phyloP scores from a whole-genome alignment of 2,329 filamentous ascomycete species.

The Aureobasidium lini region DNA sequence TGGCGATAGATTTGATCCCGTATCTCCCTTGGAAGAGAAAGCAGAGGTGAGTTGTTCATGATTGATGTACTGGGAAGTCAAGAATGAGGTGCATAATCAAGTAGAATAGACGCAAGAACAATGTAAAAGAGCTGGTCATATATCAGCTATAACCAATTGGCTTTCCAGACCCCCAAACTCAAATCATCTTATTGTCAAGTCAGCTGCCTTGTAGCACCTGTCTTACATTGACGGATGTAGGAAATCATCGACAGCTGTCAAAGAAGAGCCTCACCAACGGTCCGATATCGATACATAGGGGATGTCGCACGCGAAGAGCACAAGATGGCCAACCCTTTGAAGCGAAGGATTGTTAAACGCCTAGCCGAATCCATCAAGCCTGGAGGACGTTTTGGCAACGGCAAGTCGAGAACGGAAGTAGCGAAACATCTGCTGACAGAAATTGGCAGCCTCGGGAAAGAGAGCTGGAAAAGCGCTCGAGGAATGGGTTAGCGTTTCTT shows the following conservation, averaged over 20 bases:
- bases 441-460: not conserved
- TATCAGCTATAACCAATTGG: not conserved
- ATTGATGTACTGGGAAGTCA: not conserved
- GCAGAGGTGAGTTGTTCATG: not conserved
- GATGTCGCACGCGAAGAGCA: not conserved
- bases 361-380: not conserved
- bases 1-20: constrained; percentile 2
- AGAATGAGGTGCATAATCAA: not conserved
- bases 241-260: constrained; percentile 2
- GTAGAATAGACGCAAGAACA: not conserved
- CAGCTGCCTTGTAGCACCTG: not conserved
- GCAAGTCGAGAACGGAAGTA: not conserved
- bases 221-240: constrained; percentile 10
- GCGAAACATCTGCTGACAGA: not conserved
- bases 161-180: not conserved
- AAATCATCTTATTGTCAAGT: not conserved
- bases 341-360: constrained; percentile 2
- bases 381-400: not conserved
- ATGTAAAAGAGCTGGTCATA: not conserved
- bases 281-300: constrained; percentile 10
- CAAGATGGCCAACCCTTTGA: not conserved
- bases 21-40: not conserved
- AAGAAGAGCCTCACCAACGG: not conserved
- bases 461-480: not conserved
- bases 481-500: not conserved